Base-by-base conservation (phyloP, 768 basidiomycete species). In the Lenzites betulinus region DNA sequence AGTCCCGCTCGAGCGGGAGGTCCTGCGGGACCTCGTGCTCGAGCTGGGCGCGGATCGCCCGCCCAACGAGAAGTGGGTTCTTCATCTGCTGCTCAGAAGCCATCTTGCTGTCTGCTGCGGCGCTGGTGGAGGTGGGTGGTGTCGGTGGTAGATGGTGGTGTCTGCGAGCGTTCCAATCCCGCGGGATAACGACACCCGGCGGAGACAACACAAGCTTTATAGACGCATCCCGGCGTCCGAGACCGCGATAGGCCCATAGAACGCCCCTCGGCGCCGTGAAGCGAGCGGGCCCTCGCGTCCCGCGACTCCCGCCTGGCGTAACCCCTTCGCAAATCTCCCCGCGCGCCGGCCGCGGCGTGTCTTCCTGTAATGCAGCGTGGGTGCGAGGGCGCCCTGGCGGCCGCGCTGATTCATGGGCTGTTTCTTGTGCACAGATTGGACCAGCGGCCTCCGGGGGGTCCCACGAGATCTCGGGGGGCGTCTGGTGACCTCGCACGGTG, bases 21-120 rank as follows among this genome's bases (percentile, higher is more conserved):
- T 75, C 73, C 52, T 64, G 52, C 7, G 72, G 73, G n/a, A 75
- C 68, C 39, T 71, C 69, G 43, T 73, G 56, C 61, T 70, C 69
- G 44, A 73, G 62, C 65, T 75, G 73, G n/a, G 72, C 72, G n/a
- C 73, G 70, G 55, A 75, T 75, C 25, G 71, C 71, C 44, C 66
- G 71, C 51, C 73, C 73, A 35, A 73, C 71, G 43, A 67, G 66
- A 33, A 70, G 66, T 15, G 73, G 73, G 51, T 75, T 66, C 60
- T 69, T 72, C 72, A 73, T 73, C 48, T 69, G 70, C 51, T 67
- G 59, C 36, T 63, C 66, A 26, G 70, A 71, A 30, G 72, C 72
- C 73, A 74, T 74, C 43, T 28, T 47, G 57, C n/a, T 23, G 4
- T 8, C n/a, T n/a, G n/a, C n/a, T n/a, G n/a, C n/a, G n/a, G n/a